These are phyloP conservation scores for Cyclospora cayetanensis DNA, from an alignment of 169 alveolate species.

Conservation along the genomic window DNA sequence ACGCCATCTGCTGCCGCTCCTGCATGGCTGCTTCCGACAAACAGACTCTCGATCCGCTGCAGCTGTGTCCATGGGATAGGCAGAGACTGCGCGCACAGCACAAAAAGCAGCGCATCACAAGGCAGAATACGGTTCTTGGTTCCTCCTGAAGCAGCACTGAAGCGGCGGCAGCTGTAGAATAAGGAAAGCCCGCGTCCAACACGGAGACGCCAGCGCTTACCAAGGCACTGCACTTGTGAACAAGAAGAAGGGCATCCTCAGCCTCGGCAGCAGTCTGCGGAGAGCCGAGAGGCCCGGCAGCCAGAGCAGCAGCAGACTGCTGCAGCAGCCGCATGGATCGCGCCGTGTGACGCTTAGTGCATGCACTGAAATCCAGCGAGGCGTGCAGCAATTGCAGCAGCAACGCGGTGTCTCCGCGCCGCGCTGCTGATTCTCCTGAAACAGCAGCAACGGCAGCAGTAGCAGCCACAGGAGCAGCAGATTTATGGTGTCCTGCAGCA, in stretches of 20 bases:
- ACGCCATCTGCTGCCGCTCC: neutral
- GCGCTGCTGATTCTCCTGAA: conserved; percentile 29
- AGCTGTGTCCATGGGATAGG: neutral
- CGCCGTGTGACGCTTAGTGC: conserved; percentile 19
- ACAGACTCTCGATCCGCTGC: neutral
- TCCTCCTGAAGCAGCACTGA: neutral
- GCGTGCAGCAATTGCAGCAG: neutral
- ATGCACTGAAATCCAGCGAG: conserved; percentile 8
- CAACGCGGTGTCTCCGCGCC: conserved; percentile 1
- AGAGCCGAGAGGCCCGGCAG: neutral
- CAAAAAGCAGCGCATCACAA: neutral
- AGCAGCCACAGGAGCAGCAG: neutral
- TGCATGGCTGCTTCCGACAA: neutral
- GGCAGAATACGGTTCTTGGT: neutral
- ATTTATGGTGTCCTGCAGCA: too few relatives aligned
- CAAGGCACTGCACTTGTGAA: conserved; percentile 21
- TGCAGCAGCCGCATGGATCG: conserved; percentile 36
- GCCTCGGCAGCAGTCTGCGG: conserved; percentile 36
- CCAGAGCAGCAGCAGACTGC: conserved; percentile 5
- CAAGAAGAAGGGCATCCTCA: neutral
- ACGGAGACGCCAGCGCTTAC: neutral
- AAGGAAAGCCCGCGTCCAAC: neutral
- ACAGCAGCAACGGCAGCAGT: conserved; percentile 35
- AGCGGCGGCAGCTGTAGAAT: neutral
- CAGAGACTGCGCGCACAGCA: neutral